Evolutionary conservation across 257 asterid species (phyloP), one percentile per base, ranked within the genome.

Genomic region (Sherardia arvensis): DNA sequence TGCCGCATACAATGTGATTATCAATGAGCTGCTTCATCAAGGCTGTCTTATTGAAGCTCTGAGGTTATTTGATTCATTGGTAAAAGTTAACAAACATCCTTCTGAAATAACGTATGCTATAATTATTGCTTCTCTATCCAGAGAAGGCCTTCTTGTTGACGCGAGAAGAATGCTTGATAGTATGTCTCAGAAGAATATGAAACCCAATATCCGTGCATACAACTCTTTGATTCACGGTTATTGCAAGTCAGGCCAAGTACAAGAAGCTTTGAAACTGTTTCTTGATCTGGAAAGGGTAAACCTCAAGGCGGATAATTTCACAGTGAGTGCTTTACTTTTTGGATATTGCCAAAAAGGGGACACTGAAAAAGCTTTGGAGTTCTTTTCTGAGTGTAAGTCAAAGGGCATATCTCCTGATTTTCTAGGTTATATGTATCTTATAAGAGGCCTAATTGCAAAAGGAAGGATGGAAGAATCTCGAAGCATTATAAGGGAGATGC

Each of bases 391-490:
- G 69, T 83, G 79, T 49, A 81, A 74, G 75, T 66, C 69, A 36
- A 77, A 70, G 58, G 93, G 81, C 12, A 63, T 81, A n/a, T 68
- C 65, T 53, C 99, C 97, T 4, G 97, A 92, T 84, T 87, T 85
- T 58, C 66, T 79, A 64, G 99, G 99, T 64, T 92, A 85, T 57
- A 70, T 87, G 88, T 76, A 73, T 78, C 73, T 90, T 38, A 58
- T 90, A 23, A 79, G 88, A 48, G 96, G 97, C 26, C 80, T 92
- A 62, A 83, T 83, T 71, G 83, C 87, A 26, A 92, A 87, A 77
- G 99, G 99, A 71, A 87, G 99, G 74, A 87, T 92, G 95, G 99
- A 89, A 79, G 99, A 92, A 79, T 84, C 94, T 62, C 79, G 84
- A 60, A 76, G 80, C 71, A 76, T 92, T 71, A 77, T 89, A 67